Evolutionary conservation across 768 basidiomycete species (phyloP).

Genomic region (Ramaria sp.): DNA sequence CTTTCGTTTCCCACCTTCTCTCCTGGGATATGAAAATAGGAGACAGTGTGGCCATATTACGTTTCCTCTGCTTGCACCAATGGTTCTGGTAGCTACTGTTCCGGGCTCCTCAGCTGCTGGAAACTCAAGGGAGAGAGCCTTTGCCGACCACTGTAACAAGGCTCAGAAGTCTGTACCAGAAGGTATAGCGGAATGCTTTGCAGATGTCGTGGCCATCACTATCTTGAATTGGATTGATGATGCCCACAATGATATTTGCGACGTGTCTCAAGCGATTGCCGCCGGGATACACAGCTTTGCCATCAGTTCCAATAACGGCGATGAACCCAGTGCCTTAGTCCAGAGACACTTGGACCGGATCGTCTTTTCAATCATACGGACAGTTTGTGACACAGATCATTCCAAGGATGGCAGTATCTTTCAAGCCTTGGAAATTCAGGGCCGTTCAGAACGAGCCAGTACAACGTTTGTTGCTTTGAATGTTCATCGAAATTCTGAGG

Average conservation of each 20-base stretch:
- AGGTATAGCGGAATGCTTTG: constrained; percentile 53
- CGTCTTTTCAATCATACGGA: constrained; percentile 45
- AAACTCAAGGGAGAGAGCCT: constrained; percentile 24
- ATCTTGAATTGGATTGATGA: constrained; percentile 37
- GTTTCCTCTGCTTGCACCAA: constrained; percentile 56
- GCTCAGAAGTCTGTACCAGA: constrained; percentile 36
- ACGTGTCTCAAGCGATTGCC: neutral
- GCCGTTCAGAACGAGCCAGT: constrained; percentile 25
- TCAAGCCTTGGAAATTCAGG: constrained; percentile 29
- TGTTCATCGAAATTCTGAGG: constrained; percentile 36
- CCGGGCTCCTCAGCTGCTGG: constrained; percentile 24
- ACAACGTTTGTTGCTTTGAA: constrained; percentile 40
- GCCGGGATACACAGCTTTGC: constrained; percentile 27
- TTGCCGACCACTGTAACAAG: constrained; percentile 52
- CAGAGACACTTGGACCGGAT: constrained; percentile 43
- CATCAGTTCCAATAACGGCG: neutral
- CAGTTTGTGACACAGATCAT: constrained; percentile 59
- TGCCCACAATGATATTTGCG: neutral
- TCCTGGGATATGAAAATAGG: constrained; percentile 67
- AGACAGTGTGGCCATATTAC: constrained; percentile 56
- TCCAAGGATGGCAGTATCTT: constrained; percentile 39
- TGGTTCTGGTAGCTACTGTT: constrained; percentile 33
- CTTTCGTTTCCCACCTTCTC: constrained; percentile 51
- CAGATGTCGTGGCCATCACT: constrained; percentile 56
- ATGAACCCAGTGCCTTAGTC: constrained; percentile 15